These are phyloP conservation scores for Fusarium incarnatum DNA, from an alignment of 2,329 filamentous ascomycete species.

Conservation along the genomic window DNA sequence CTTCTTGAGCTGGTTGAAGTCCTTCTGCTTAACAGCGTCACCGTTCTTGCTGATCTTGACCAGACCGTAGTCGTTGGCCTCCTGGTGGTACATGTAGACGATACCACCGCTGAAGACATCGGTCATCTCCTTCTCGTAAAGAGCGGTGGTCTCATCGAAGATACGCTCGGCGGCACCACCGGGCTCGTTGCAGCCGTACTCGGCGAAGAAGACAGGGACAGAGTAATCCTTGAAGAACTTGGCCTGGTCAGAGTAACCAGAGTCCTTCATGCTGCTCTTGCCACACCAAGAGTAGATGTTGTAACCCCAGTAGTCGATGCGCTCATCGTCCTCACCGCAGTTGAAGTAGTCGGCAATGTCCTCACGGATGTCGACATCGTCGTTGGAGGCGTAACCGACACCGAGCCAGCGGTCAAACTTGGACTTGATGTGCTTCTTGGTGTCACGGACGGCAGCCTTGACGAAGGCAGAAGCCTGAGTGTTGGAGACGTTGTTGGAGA, in stretches of 20 bases:
- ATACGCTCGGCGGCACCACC: conserved; percentile 72
- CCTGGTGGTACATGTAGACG: conserved; percentile 98
- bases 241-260: conserved; percentile 85
- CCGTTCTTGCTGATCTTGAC: conserved; percentile 68
- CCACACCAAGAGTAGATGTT: conserved; percentile 99
- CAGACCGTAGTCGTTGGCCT: conserved; percentile 88
- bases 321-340: conserved; percentile 73
- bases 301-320: conserved; percentile 99
- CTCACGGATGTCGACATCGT: conserved; percentile 84
- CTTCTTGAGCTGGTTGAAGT: conserved; percentile 79
- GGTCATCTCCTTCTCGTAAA: conserved; percentile 88
- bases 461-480: conserved; percentile 92
- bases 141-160: conserved; percentile 85
- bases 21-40: conserved; percentile 73
- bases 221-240: conserved; percentile 90
- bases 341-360: conserved; percentile 94
- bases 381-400: conserved; percentile 96
- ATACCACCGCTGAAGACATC: conserved; percentile 93
- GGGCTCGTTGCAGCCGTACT: conserved; percentile 92
- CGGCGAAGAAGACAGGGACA: conserved; percentile 96
- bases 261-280: conserved; percentile 78
- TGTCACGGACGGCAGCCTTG: conserved; percentile 97
- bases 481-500: conserved; percentile 89
- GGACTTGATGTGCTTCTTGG: conserved; percentile 90
- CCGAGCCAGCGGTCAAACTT: conserved; percentile 83